Evolutionary conservation across 345 rosid genomes (phyloP), one percentile per base, ranked within the genome.

Genomic region (Brassica nigra): DNA sequence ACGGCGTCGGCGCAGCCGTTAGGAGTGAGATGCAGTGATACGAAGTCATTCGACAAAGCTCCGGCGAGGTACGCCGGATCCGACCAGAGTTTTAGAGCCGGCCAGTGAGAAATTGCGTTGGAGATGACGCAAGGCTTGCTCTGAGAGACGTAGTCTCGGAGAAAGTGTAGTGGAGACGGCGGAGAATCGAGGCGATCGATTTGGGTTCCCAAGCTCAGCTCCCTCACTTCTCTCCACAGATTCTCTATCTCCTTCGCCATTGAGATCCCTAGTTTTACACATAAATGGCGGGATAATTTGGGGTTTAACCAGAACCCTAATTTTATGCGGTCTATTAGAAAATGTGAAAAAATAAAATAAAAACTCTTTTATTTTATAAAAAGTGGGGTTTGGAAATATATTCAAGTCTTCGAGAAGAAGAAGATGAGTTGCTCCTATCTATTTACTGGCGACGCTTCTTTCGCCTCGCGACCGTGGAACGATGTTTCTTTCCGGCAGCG

Each of bases 1-100:
- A 88, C 83, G 62, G 97, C 86, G 31, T 92, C 97, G 18, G 98
- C 98, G 18, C 71, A 85, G 83, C 95, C 97, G 58, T 89, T 66
- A 34, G 97, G 97, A 9, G 97, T 89, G 84, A 92, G 92, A 75
- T 94, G 97, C 78, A 92, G 81, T 16, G 98, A 92, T 79, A 94
- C 93, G 62, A 75, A 9, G 61, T 96, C 86, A 68, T 85, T 33
- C 28, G 89, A 82, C 68, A 94, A 87, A 82, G 87, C 59, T 49
- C 58, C 62, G 58, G 86, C 2, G 75, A 94, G 97, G 77, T 92
- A 88, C 0, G 76, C 57, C 16, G 70, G 86, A 75, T 78, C 67
- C 29, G 88, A 85, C 97, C 98, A 94, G 65, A 78, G 88, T 34
- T 87, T 75, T 20, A 92, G 76, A 14, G 95, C 97, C 0, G 97